Base-by-base conservation (phyloP, 2,329 filamentous ascomycete genomes). In the Hysterium pulicare region DNA sequence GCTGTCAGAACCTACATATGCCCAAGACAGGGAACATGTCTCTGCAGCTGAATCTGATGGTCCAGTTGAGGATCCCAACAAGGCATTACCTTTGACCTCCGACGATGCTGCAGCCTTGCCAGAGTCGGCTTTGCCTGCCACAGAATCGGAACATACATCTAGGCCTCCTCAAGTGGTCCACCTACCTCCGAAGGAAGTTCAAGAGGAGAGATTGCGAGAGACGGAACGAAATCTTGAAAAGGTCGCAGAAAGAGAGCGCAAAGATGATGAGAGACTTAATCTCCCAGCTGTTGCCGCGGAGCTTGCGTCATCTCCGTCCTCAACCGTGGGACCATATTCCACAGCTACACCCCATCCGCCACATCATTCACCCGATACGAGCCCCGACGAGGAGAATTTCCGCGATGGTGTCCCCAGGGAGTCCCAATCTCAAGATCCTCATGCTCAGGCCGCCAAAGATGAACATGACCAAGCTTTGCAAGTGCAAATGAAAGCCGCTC, bases 291-390 rank as follows among this genome's bases (percentile, higher is more conserved):
- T 41, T 2, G 30, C 50, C 8, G 47, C 49, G 47, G 61, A 70
- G 42, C 44, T 59, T 47, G 63, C 67, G 6, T 75, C 73, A 9
- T 76, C 71, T 10, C 78, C 79, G 19, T 78, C 73, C 7, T 91
- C 87, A 5, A 90, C 85, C 1, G 70, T 79, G 41, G 81, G 75
- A 23, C 78, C 83, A 2, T 83, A 84, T 54, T 90, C 86, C 33
- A 82, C 82, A 41, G 81, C 84, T 17, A 93, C 87, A 0, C 85
- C 87, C 2, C 78, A 77, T 26, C 75, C 83, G 30, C 78, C 83
- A 46, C 79, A 84, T 48, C 77, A 75, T 5, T 90, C 86, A 1
- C 81, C 85, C 1, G 83, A 85, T 51, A 90, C 86, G 2, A 90
- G 85, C 53, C 83, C 85, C 1, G 85, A 86, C 41, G 79, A 84